Evolutionary conservation across 441 rosid genomes (phyloP).

Genomic region (Erodium trifolium): DNA sequence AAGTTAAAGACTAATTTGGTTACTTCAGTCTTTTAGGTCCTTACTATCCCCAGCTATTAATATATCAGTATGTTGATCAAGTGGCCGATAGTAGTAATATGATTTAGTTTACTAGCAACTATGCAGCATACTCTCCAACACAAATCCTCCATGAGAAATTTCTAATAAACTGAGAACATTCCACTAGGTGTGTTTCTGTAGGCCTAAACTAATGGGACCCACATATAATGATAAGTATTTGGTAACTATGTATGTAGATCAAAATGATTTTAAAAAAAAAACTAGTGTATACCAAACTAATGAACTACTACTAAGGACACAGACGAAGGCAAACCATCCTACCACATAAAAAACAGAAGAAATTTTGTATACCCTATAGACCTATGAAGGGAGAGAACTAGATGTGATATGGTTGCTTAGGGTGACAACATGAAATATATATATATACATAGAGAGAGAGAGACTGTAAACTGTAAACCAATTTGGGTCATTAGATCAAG

Average conservation of each 20-base stretch:
- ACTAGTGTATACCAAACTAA: not conserved
- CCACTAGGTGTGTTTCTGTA: not conserved
- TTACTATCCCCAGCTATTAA: too few relatives aligned
- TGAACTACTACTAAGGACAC: not conserved
- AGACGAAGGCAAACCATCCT: not conserved
- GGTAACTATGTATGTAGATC: not conserved
- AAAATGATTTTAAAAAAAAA: not conserved
- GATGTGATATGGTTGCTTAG: not conserved
- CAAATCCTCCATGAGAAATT: too few relatives aligned
- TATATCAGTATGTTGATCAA: too few relatives aligned
- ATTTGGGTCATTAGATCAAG: too few relatives aligned
- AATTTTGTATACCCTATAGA: not conserved
- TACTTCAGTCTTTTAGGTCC: too few relatives aligned
- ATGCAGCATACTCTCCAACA: too few relatives aligned
- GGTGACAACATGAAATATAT: not conserved
- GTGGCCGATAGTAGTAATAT: too few relatives aligned
- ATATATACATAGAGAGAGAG: too few relatives aligned
- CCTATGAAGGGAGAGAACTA: not conserved
- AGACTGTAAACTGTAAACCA: too few relatives aligned
- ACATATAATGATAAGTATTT: not conserved
- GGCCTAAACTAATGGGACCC: not conserved
- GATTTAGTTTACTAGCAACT: too few relatives aligned
- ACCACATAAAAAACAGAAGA: not conserved
- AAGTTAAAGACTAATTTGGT: too few relatives aligned
- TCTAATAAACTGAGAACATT: not conserved